Percentiles rank a stretch among this genome's conserved stretches.
Evolutionary conservation across 2,329 filamentous ascomycete species (phyloP).

Genomic region (Sporothrix globosa): DNA sequence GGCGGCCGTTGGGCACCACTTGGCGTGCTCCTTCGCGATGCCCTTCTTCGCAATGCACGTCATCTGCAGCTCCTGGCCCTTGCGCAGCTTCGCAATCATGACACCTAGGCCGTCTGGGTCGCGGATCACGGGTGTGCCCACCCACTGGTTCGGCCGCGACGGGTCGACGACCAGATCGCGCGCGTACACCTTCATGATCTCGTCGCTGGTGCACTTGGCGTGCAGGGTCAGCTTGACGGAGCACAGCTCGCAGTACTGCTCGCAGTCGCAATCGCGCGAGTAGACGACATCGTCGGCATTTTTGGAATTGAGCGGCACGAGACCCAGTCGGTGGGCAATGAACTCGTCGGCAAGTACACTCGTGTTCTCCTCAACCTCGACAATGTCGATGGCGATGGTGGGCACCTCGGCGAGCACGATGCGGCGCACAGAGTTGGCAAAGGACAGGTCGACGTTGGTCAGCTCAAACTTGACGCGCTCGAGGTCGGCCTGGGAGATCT

Average conservation of each 20-base stretch:
- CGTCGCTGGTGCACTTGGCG: slow-evolving; percentile 80
- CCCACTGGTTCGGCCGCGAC: slow-evolving; percentile 69
- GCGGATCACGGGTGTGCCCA: slow-evolving; percentile 80
- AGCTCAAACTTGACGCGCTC: slow-evolving; percentile 90
- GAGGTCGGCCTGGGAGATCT: slow-evolving; percentile 71
- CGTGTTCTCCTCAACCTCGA: slow-evolving; percentile 89
- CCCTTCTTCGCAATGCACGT: slow-evolving; percentile 96
- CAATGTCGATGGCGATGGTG: slow-evolving; percentile 90
- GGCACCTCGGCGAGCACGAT: slow-evolving; percentile 92
- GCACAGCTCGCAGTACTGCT: slow-evolving; percentile 91
- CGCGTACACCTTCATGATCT: slow-evolving; percentile 92
- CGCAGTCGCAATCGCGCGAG: slow-evolving; percentile 93
- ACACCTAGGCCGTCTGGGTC: slow-evolving; percentile 81
- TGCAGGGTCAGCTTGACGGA: slow-evolving; percentile 82
- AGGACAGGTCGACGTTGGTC: slow-evolving; percentile 82
- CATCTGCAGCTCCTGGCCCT: slow-evolving; percentile 86
- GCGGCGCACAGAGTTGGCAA: slow-evolving; percentile 90
- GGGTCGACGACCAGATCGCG: slow-evolving; percentile 78
- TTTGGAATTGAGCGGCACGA: slow-evolving; percentile 84
- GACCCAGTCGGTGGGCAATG: slow-evolving; percentile 85
- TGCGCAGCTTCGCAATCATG: slow-evolving; percentile 86
- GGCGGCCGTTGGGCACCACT: slow-evolving; percentile 92
- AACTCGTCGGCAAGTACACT: slow-evolving; percentile 98
- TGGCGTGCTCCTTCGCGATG: slow-evolving; percentile 97
- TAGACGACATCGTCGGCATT: slow-evolving; percentile 83